Percentiles rank a stretch among this genome's conserved stretches.
phyloP scores from a whole-genome alignment of 2,329 filamentous ascomycete genomes.

The Pseudocercospora fuligena region DNA sequence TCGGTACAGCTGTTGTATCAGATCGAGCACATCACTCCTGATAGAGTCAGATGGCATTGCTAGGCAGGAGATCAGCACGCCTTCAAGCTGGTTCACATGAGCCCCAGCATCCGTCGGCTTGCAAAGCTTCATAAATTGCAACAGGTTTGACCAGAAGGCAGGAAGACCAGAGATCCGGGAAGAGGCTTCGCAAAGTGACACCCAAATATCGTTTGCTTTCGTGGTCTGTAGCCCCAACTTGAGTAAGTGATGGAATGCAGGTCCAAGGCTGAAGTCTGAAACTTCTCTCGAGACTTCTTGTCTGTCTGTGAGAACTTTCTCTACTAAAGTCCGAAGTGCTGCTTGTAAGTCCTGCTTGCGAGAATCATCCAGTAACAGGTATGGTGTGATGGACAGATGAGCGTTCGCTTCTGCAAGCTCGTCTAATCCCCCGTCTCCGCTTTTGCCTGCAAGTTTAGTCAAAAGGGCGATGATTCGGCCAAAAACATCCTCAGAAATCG shows the following conservation, averaged over 20 bases:
- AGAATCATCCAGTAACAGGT: slow-evolving; percentile 24
- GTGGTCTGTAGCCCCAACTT: not conserved
- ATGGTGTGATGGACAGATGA: slow-evolving; percentile 26
- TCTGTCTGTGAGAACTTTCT: slow-evolving; percentile 17
- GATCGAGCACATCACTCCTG: slow-evolving; percentile 71
- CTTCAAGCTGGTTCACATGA: slow-evolving; percentile 65
- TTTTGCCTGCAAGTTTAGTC: not conserved
- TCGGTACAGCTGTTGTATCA: slow-evolving; percentile 67
- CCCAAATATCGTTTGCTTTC: slow-evolving; percentile 24
- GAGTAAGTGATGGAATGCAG: slow-evolving; percentile 30
- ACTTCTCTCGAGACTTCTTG: not conserved
- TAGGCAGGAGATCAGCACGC: slow-evolving; percentile 73
- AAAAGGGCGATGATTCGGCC: slow-evolving; percentile 3
- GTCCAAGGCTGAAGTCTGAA: slow-evolving; percentile 29
- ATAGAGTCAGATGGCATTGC: slow-evolving; percentile 75
- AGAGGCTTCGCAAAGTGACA: slow-evolving; percentile 27
- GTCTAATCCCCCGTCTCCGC: not conserved
- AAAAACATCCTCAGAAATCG: slow-evolving; percentile 8
- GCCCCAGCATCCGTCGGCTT: slow-evolving; percentile 31
- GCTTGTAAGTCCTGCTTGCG: slow-evolving; percentile 7
- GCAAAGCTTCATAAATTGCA: slow-evolving; percentile 25
- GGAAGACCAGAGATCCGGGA: slow-evolving; percentile 22
- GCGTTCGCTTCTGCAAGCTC: slow-evolving; percentile 23
- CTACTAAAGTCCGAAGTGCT: slow-evolving; percentile 20
- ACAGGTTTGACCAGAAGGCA: slow-evolving; percentile 38